Evolutionary conservation across 371 early-diverging fungal genomes (phyloP), one percentile per base, ranked within the genome.

Genomic region (Actinomortierella wolfii): DNA sequence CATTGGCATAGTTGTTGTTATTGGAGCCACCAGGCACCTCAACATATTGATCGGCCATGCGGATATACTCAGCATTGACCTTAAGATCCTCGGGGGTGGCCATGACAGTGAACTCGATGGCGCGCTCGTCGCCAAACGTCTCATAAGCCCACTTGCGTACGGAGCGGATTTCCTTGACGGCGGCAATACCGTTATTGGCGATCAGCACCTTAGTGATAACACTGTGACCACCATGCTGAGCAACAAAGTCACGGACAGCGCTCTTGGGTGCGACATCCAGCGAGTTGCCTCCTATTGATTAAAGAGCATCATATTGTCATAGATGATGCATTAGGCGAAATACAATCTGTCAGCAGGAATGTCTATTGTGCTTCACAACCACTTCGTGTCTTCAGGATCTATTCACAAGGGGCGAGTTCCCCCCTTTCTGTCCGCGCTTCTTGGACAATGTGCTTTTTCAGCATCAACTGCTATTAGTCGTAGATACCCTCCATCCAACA

Each of bases 131-230:
- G 53, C 98, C 98, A 85, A 99, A 98, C 15, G 93, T 94, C 76
- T 96, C 96, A 76, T 99, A 99, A 5, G 99, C 91, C 96, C 97
- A 99, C 76, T 97, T 91, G 59, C 98, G 90, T 29, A 99, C 93
- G 2, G 97, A 97, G 47, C 97, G 88, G 61, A 99, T 98, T 83
- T 96, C 98, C 79, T 99, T 99, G 77, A 98, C 96, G 51, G 99
- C 99, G 5, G 97, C 99, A 82, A 99, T 96, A 67, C 99, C 99
- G 86, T 98, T 99, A 86, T 99, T 99, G 67, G 99, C 99, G 71
- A 98, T 95, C 64, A 98, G 84, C 18, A 98, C 90, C 66, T 89
- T 90, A 23, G 87, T 87, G 68, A 94, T 94, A 9, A 94, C 93
- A 34, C 92, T 92, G 76, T 94, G 93, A 52, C 95, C 95, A 57